Evolutionary conservation across 1,284 basidiomycete species (phyloP).

Genomic region (Flammula alnicola): DNA sequence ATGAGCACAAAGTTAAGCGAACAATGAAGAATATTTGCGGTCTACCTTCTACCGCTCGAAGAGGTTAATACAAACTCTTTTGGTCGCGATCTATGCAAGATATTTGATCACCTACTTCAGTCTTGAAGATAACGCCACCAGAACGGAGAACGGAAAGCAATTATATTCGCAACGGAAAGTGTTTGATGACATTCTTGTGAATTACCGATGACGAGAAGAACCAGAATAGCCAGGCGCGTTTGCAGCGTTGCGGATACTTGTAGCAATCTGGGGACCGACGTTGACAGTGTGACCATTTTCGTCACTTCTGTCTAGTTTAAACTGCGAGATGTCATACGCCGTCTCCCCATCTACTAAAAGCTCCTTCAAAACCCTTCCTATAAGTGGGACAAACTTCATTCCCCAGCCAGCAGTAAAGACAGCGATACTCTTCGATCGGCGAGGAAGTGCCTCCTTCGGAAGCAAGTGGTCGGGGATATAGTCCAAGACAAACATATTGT

Average conservation of each 20-base stretch:
- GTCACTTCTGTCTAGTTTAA: background rate
- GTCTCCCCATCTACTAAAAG: constrained; percentile 3
- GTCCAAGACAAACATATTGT: constrained; percentile 9
- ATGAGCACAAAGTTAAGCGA: no score
- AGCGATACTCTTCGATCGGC: background rate
- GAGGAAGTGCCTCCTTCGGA: background rate
- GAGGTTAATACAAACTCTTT: no score
- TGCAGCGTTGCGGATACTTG: background rate
- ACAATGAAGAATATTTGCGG: no score
- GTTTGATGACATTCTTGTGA: no score
- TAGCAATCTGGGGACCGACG: background rate
- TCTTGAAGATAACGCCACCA: no score
- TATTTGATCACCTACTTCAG: no score
- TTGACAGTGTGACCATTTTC: background rate
- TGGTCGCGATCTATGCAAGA: no score
- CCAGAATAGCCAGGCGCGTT: background rate
- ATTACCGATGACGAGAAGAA: constrained; percentile 4
- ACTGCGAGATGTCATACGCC: background rate
- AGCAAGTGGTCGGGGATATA: background rate
- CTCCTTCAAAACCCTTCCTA: background rate
- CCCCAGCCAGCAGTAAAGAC: constrained; percentile 8
- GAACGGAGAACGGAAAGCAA: no score
- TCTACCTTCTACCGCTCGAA: no score
- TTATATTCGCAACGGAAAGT: no score
- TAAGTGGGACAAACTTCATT: constrained; percentile 7